These are phyloP conservation scores for Trypanosoma brucei DNA, from an alignment of 208 protist genomes.

Conservation along the genomic window DNA sequence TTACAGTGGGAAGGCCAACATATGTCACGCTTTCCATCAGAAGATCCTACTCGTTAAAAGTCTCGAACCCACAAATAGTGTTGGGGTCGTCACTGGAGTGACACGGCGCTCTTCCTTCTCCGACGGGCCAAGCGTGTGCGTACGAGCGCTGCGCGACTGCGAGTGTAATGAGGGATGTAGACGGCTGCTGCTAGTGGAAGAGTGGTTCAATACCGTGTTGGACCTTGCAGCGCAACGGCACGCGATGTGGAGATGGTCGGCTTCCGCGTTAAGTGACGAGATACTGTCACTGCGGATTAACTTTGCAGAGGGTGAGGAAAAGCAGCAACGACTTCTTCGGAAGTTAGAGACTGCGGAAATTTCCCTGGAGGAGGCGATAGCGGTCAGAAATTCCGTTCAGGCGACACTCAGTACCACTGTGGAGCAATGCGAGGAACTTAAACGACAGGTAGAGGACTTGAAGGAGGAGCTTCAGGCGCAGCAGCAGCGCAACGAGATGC, in stretches of 20 bases:
- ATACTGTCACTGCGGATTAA: conserved; percentile 8
- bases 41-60: neutral
- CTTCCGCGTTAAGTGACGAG: conserved; percentile 7
- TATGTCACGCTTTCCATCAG: conserved; percentile 28
- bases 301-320: conserved; percentile 15
- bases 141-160: conserved; percentile 32
- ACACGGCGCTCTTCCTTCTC: neutral
- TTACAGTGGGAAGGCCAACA: conserved; percentile 29
- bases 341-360: conserved; percentile 32
- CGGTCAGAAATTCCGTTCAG: conserved; percentile 10
- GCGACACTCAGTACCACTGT: conserved; percentile 19
- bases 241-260: conserved; percentile 12
- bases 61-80: neutral
- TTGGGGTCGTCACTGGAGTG: neutral
- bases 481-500: conserved; percentile 31
- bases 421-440: conserved; percentile 30
- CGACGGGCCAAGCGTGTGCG: too few species aligned
- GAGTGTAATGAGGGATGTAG: conserved; percentile 27
- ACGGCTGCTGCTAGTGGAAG: conserved; percentile 31
- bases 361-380: conserved; percentile 20
- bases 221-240: conserved; percentile 18
- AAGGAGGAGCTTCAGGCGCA: conserved; percentile 25
- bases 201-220: conserved; percentile 8
- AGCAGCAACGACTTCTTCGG: conserved; percentile 21
- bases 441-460: conserved; percentile 30